These are phyloP conservation scores for Papilionanthe hybrid DNA, from an alignment of 116 monocot species.

Conservation along the genomic window DNA sequence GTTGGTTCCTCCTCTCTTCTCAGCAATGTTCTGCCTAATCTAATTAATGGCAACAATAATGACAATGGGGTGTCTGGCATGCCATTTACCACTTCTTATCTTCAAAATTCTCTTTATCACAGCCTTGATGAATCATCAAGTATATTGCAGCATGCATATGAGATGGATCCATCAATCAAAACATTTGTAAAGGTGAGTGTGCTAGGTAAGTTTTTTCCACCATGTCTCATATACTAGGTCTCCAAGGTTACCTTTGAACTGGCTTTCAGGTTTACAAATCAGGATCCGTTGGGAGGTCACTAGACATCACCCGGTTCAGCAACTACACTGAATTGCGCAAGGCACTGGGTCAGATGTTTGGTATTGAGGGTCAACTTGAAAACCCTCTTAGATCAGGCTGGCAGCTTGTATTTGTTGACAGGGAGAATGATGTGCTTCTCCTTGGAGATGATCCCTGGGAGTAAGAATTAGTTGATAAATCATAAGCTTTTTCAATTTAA, in stretches of 20 bases:
- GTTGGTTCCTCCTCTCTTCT: slow-evolving; percentile 74
- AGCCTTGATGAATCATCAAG: slow-evolving; percentile 72
- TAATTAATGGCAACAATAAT: slow-evolving; percentile 24
- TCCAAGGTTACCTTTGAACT: neutral
- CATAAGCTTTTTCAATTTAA: slow-evolving; percentile 2
- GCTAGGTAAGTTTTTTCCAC: neutral
- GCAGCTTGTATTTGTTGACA: slow-evolving; percentile 99
- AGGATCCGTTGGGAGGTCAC: slow-evolving; percentile 90
- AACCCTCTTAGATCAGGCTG: slow-evolving; percentile 99
- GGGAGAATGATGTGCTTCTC: slow-evolving; percentile 99
- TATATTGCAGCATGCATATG: slow-evolving; percentile 68
- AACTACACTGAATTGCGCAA: slow-evolving; percentile 87
- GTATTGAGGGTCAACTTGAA: slow-evolving; percentile 96
- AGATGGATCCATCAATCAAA: slow-evolving; percentile 47
- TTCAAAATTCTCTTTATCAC: slow-evolving; percentile 76
- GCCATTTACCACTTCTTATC: slow-evolving; percentile 45
- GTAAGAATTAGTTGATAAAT: slow-evolving; percentile 40
- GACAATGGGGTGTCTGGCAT: slow-evolving; percentile 38
- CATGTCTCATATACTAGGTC: neutral
- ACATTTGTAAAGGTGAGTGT: slow-evolving; percentile 88
- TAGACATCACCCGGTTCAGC: slow-evolving; percentile 94
- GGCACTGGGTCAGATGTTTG: slow-evolving; percentile 96
- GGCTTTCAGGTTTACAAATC: slow-evolving; percentile 80
- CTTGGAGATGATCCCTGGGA: slow-evolving; percentile 99
- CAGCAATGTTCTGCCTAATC: slow-evolving; percentile 46